These are phyloP conservation scores for Neckera pumila DNA, from an alignment of 225 moss, liverwort and hornwort species.

Conservation along the genomic window DNA sequence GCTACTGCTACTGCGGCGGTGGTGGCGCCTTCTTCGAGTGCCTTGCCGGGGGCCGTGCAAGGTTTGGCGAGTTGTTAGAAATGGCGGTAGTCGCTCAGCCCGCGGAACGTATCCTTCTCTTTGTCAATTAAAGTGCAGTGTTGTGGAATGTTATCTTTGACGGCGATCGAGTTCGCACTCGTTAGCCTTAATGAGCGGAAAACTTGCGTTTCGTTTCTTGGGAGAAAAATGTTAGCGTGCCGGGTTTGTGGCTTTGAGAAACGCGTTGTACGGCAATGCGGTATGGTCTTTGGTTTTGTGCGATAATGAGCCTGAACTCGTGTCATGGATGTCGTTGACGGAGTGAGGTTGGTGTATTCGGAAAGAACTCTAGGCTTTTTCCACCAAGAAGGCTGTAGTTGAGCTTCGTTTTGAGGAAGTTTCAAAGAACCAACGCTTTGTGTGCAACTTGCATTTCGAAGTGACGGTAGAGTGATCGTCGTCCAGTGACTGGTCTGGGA, in stretches of 20 bases:
- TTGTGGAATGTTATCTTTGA: neutral
- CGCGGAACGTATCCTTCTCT: constrained; percentile 87
- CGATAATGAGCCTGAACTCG: neutral
- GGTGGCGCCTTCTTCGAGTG: constrained; percentile 4
- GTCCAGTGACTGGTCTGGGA: neutral
- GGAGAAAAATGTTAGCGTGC: neutral
- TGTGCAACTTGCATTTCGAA: constrained; percentile 11
- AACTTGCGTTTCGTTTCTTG: constrained; percentile 3
- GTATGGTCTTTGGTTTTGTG: neutral
- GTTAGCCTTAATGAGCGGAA: neutral
- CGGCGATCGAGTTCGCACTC: neutral
- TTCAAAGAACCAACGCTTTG: neutral
- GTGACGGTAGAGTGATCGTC: constrained; percentile 4
- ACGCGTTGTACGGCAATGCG: constrained; percentile 32
- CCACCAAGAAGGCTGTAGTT: constrained; percentile 9
- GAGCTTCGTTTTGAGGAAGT: neutral
- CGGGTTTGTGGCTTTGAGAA: neutral
- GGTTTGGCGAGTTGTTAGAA: constrained; percentile 58
- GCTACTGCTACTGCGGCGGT: neutral
- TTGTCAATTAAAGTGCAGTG: constrained; percentile 29
- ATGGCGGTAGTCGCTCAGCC: constrained; percentile 99
- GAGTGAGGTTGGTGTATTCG: neutral
- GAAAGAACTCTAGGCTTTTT: neutral
- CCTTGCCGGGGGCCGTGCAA: constrained; percentile 7
- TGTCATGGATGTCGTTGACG: neutral